These are phyloP conservation scores for Penicillium desertorum DNA, from an alignment of 495 filamentous ascomycete species.

Conservation along the genomic window DNA sequence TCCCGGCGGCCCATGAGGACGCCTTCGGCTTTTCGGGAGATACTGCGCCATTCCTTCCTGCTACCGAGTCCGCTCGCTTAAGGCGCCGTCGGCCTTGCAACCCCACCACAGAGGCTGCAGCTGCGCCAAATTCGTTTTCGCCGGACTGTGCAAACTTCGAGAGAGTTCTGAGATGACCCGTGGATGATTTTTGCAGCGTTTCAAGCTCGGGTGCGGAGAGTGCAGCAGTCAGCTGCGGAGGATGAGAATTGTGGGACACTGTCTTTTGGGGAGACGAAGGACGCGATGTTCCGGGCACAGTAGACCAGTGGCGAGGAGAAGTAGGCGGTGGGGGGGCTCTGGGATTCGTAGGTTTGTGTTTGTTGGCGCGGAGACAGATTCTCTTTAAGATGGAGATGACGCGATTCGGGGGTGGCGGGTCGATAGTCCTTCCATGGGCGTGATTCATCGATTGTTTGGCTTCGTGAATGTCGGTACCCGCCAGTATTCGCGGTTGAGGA, in stretches of 20 bases:
- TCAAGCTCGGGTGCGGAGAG: conserved; percentile 69
- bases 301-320: conserved; percentile 36
- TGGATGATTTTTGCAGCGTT: conserved; percentile 78
- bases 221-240: conserved; percentile 44
- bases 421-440: conserved; percentile 38
- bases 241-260: conserved; percentile 45
- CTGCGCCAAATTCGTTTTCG: conserved; percentile 65
- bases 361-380: conserved; percentile 32
- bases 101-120: conserved; percentile 80
- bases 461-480: conserved; percentile 41
- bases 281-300: conserved; percentile 32
- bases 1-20: conserved; percentile 77
- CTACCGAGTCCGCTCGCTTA: conserved; percentile 68
- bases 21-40: conserved; percentile 50
- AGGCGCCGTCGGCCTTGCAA: conserved; percentile 79
- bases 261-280: conserved; percentile 43
- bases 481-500: conserved; percentile 34
- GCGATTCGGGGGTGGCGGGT: conserved; percentile 35
- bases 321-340: conserved; percentile 34
- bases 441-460: conserved; percentile 45
- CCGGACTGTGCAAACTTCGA: conserved; percentile 79
- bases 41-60: conserved; percentile 41
- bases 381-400: conserved; percentile 33
- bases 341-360: conserved; percentile 24
- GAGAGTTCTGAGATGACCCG: conserved; percentile 82